Base-by-base conservation (phyloP, 2,329 filamentous ascomycete species). In the Trichoderma pleuroti region DNA sequence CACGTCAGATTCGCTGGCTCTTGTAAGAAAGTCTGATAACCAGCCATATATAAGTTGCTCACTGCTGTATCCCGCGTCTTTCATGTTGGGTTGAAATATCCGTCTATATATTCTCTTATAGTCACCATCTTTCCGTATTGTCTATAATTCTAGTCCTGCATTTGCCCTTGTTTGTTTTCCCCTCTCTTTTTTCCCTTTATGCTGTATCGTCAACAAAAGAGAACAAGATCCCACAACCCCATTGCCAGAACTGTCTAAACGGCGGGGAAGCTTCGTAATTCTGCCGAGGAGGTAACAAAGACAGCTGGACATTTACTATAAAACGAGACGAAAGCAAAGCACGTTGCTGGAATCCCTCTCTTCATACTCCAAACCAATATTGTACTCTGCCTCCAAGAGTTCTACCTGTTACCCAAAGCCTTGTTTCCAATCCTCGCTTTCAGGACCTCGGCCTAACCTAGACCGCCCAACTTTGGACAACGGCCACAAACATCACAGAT, bases 261-360 rank as follows among this genome's bases (percentile, higher is more conserved):
- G 56, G 66, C 66, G 66, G 56, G 66, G 66, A 61, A 68, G 39
- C 42, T 61, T 61, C 36, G 28, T 36, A 68, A 46, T 36, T 61
- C 46, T 36, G 28, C 56, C 66, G 66, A 61, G n/a, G 16, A 68
- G 56, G 60, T 67, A 67, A 67, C 39, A 32, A 59, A 42, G 32
- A 60, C 26, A 7, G 2, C 11, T 12, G 39, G 24, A 14, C 26
- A 57, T 21, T 30, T 16, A 16, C 4, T 30, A 61, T 28, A 60
- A 60, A 68, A 5, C 21, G 34, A 66, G 49, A 39, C 39, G 24
- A 24, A 21, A 39, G 6, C 65, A 28, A 49, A 26, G 39, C 56
- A 32, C 9, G 6, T n/a, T 6, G 14, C 6, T 36, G 9, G 8
- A 16, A 14, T 14, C 2, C 11, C 1, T 52, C 21, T 9, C 18